Evolutionary conservation across 371 early-diverging fungal species (phyloP), one percentile per base, ranked within the genome.

Genomic region (Mortierella sp.): DNA sequence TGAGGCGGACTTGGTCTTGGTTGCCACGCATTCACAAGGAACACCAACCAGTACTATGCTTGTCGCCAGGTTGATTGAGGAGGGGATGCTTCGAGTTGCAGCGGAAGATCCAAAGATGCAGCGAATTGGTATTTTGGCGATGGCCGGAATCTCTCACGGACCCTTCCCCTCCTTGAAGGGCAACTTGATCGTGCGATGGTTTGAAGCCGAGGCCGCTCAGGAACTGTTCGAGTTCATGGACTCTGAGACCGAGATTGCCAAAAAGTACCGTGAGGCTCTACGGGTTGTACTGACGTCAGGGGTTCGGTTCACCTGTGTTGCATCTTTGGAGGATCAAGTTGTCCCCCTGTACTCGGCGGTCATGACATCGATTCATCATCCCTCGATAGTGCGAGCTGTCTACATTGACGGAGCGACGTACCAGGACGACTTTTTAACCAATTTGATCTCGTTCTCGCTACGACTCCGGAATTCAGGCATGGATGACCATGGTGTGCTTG

Each of bases 211-310:
- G 75, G 94, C 97, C 18, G 96, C 97, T 0, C 89, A 96, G 38
- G 97, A 98, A 85, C 90, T 98, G 58, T 98, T 98, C 87, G 95
- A 96, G 71, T 97, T 98, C 81, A 96, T 95, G 93, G 93, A 97
- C 73, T 93, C 96, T 6, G 90, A 89, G 56, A 92, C 93, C n/a
- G 68, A 75, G 0, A 93, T 97, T 43, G 90, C 95, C n/a, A 88
- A 85, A 74, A 89, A 89, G 63, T 97, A 95, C 72, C 90, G 91
- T 43, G 90, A 91, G 1, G 95, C 96, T 0, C 89, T 97, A 74
- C 88, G 90, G 16, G 88, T 87, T 14, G 89, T 97, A 1, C 87
- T 97, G 41, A 84, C 93, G 6, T 81, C 88, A 1, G 96, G 96
- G 2, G 92, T 96, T 18, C 91, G 95, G 43, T 83, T 95, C 14